Evolutionary conservation across 495 filamentous ascomycete species (phyloP), one percentile per base, ranked within the genome.

Genomic region (Podospora tetraspora): DNA sequence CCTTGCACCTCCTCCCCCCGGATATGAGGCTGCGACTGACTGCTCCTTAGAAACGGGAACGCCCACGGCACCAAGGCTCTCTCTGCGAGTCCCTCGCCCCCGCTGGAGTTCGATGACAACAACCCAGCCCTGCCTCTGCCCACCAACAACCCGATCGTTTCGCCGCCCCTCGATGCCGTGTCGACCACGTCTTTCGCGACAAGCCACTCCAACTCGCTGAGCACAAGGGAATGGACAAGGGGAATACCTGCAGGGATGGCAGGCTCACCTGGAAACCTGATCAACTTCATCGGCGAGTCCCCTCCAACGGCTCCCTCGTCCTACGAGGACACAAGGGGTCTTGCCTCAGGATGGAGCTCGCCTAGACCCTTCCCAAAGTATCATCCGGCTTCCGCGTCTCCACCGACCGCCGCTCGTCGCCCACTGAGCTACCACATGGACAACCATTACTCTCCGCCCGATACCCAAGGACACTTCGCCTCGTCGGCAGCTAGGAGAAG

Each of bases 371-470:
- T 73, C 66, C 73, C 70, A 21, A 76, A 79, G 59, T 71, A 76
- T 59, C 73, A 82, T 37, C 77, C 81, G 23, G 74, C 79, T 57
- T 84, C 82, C 16, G 80, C 78, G 7, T 87, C 84, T 2, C 84
- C 84, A 19, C 82, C 84, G 3, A 77, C 66, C 25, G 75, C 73
- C 12, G 76, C 74, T 57, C 75, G 82, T 61, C 78, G 84, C 22
- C 84, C 84, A 10, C 66, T 85, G 56, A 85, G 83, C 72, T 86
- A 80, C 66, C 84, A 87, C 62, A 72, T 84, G 73, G 84, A 85
- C 23, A 70, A 71, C 11, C 80, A 81, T 13, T 83, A 82, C 62
- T 73, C 76, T 10, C 77, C 80, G 1, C 77, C 78, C 58, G 82
- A 84, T 57, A 66, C 80, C 4, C 83, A 80, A 27, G 76, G 79